These are phyloP conservation scores for Gigaspora rosea DNA, from an alignment of 192 early-diverging fungal genomes.

Conservation along the genomic window DNA sequence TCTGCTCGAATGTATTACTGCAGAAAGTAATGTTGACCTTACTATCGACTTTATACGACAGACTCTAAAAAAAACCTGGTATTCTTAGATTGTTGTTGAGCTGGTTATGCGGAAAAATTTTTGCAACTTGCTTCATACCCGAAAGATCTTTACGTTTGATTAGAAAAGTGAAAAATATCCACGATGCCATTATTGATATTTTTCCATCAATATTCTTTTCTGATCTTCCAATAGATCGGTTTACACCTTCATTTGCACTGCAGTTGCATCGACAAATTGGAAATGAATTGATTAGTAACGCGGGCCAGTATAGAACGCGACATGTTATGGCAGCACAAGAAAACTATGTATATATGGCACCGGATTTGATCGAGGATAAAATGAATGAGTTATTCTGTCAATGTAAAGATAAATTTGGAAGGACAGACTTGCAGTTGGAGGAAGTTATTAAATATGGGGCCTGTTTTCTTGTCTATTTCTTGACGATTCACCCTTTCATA, in stretches of 20 bases:
- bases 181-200: not conserved
- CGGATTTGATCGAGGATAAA: conserved; percentile 27
- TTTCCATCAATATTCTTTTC: conserved; percentile 21
- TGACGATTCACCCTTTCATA: conserved; percentile 25
- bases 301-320: conserved; percentile 26
- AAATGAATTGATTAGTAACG: conserved; percentile 18
- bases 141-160: conserved; percentile 13
- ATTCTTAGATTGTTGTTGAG: conserved; percentile 5
- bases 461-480: conserved; percentile 25
- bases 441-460: conserved; percentile 28
- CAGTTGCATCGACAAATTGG: conserved; percentile 26
- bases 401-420: conserved; percentile 28
- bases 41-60: conserved; percentile 8
- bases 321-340: conserved; percentile 22
- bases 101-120: not conserved
- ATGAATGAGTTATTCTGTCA: conserved; percentile 28
- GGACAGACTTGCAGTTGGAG: conserved; percentile 22
- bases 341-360: conserved; percentile 30
- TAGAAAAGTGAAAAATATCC: conserved; percentile 19
- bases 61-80: conserved; percentile 14
- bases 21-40: not conserved
- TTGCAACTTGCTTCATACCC: not conserved
- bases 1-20: conserved; percentile 15
- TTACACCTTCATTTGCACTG: conserved; percentile 16
- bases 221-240: conserved; percentile 8